These are phyloP conservation scores for Fraxinus xanthoxyloides DNA, from an alignment of 305 asterid genomes.

Conservation along the genomic window DNA sequence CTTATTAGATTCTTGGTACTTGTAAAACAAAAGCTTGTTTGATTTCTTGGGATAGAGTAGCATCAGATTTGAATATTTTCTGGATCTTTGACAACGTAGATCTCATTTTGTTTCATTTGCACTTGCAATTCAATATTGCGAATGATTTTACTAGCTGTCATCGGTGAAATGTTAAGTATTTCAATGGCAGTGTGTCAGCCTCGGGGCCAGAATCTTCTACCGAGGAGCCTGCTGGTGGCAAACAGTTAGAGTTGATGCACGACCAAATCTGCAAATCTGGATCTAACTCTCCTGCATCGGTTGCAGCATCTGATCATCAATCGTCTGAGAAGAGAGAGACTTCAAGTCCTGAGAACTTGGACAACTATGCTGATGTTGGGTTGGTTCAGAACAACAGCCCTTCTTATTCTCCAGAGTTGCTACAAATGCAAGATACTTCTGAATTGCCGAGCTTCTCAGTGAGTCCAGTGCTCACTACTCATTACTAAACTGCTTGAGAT, in stretches of 20 bases:
- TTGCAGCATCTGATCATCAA: constrained; percentile 46
- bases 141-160: constrained; percentile 1
- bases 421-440: constrained; percentile 67
- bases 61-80: neutral
- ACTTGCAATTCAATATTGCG: neutral
- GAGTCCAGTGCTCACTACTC: constrained; percentile 32
- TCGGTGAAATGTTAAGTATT: constrained; percentile 20
- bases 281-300: constrained; percentile 69
- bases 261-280: constrained; percentile 57
- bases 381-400: constrained; percentile 58
- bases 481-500: neutral
- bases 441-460: constrained; percentile 79
- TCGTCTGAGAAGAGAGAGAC: constrained; percentile 48
- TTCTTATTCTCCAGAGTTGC: constrained; percentile 61
- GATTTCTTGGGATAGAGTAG: neutral
- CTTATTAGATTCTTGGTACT: neutral
- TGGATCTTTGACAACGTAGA: constrained; percentile 3
- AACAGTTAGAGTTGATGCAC: constrained; percentile 48
- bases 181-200: constrained; percentile 52
- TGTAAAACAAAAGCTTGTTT: neutral
- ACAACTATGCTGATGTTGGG: constrained; percentile 62
- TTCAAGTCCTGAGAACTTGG: constrained; percentile 53
- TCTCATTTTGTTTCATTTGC: constrained; percentile 1
- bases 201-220: constrained; percentile 55
- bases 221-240: constrained; percentile 52